Evolutionary conservation across 208 protist species (phyloP).

Genomic region (Acanthamoeba divionensis): DNA sequence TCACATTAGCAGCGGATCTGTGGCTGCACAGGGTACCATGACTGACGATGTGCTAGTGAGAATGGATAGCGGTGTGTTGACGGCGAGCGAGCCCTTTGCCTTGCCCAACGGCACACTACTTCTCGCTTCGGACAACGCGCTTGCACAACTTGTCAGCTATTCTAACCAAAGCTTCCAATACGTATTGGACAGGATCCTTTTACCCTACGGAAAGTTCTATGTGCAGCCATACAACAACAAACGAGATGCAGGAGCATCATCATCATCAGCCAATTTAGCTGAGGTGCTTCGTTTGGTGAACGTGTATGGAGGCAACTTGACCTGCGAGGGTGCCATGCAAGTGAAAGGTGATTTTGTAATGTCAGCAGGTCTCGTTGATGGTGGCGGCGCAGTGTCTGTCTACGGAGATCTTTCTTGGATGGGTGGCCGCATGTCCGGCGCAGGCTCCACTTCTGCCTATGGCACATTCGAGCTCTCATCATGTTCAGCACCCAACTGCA

Average conservation of each 20-base stretch:
- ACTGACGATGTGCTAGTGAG: not conserved
- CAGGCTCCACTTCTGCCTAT: not conserved
- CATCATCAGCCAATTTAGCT: too few species aligned
- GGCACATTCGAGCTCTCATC: not conserved
- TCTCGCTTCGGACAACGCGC: not conserved
- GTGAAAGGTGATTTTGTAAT: not conserved
- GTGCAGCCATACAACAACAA: too few species aligned
- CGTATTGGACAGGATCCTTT: too few species aligned
- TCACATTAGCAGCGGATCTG: not conserved
- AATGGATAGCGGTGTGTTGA: slow-evolving; percentile 6
- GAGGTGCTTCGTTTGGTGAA: too few species aligned
- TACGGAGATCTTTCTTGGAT: not conserved
- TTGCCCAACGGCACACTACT: not conserved
- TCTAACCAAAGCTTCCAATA: too few species aligned
- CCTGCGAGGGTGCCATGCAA: not conserved
- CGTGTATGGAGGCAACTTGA: too few species aligned
- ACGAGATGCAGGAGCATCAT: too few species aligned
- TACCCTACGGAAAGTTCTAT: too few species aligned
- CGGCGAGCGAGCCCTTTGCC: not conserved
- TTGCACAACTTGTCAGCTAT: too few species aligned
- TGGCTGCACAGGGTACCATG: not conserved
- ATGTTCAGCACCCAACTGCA: not conserved
- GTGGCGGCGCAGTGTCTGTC: not conserved
- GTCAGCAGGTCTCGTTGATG: not conserved
- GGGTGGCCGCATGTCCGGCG: not conserved